A percentile compares a stretch with the other conserved stretches of the same genome.
phyloP scores from a whole-genome alignment of 2,329 filamentous ascomycete species.

The Arthrobotrys entomopaga region DNA sequence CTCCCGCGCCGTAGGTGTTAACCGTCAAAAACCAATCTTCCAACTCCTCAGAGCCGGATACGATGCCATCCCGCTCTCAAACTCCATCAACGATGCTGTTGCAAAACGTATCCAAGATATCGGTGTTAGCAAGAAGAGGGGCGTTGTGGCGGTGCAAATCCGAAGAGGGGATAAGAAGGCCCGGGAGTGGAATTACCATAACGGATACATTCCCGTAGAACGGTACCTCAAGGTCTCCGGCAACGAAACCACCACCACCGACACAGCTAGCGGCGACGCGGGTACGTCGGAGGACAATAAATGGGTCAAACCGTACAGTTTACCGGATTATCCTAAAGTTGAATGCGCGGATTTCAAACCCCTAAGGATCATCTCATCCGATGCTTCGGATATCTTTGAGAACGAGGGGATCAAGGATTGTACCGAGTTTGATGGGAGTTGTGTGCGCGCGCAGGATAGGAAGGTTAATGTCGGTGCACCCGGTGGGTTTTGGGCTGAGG shows the following conservation, averaged over 20 bases:
- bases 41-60: conserved; percentile 38
- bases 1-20: conserved; percentile 12
- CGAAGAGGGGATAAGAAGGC: conserved; percentile 34
- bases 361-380: conserved; percentile 37
- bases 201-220: conserved; percentile 39
- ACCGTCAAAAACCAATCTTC: conserved; percentile 48
- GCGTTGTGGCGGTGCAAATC: conserved; percentile 48
- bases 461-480: conserved; percentile 41
- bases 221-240: conserved; percentile 35
- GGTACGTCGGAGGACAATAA: conserved; percentile 5
- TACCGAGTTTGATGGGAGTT: conserved; percentile 4
- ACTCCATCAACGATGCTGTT: conserved; percentile 15
- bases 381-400: conserved; percentile 44
- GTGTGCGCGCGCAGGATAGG: conserved; percentile 36
- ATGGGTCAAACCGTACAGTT: conserved; percentile 33
- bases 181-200: conserved; percentile 40
- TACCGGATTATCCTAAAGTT: conserved; percentile 35
- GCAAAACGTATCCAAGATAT: conserved; percentile 24
- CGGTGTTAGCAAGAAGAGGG: conserved; percentile 17
- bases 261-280: neutral
- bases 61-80: conserved; percentile 30
- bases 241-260: conserved; percentile 28
- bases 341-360: conserved; percentile 18
- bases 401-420: conserved; percentile 24
- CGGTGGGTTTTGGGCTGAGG: conserved; percentile 48